Evolutionary conservation across 495 filamentous ascomycete genomes (phyloP).

Genomic region (Penicillium waksmanii): DNA sequence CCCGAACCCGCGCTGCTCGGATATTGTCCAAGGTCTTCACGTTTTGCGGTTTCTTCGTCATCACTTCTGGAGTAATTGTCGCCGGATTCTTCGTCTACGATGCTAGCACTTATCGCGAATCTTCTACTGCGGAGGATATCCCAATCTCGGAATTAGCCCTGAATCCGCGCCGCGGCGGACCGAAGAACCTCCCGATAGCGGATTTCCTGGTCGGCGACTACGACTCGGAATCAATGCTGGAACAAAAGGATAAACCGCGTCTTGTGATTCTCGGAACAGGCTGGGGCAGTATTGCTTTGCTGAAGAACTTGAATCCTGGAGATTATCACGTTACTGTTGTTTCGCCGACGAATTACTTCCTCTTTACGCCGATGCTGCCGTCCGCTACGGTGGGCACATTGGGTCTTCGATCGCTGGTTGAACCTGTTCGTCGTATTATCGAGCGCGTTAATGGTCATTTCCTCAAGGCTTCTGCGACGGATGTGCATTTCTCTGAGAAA

Average conservation of each 20-base stretch:
- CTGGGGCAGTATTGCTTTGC: constrained; percentile 90
- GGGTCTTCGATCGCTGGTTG: constrained; percentile 85
- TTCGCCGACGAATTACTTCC: constrained; percentile 92
- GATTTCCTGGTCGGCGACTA: constrained; percentile 87
- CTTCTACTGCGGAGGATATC: constrained; percentile 67
- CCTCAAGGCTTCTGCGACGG: constrained; percentile 79
- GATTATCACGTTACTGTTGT: constrained; percentile 95
- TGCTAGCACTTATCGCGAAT: constrained; percentile 82
- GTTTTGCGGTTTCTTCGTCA: constrained; percentile 61
- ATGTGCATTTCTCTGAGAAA: constrained; percentile 89
- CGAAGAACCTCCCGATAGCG: constrained; percentile 93
- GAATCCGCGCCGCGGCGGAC: constrained; percentile 80
- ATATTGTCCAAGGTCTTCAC: constrained; percentile 53
- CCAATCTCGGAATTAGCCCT: constrained; percentile 82
- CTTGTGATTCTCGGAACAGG: constrained; percentile 93
- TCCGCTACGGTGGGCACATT: constrained; percentile 95
- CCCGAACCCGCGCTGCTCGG: constrained; percentile 20
- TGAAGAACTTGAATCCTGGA: constrained; percentile 87
- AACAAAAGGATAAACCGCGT: constrained; percentile 81
- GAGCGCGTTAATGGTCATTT: constrained; percentile 82
- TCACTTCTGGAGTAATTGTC: constrained; percentile 58
- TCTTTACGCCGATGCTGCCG: constrained; percentile 97
- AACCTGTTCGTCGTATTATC: constrained; percentile 88
- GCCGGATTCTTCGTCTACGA: constrained; percentile 94
- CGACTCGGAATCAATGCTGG: constrained; percentile 67